Percentiles rank a stretch among this genome's conserved stretches.
These are phyloP conservation scores for Saccharomyces hybrid DNA, from an alignment of 1,139 yeast species.

Conservation along the genomic window DNA sequence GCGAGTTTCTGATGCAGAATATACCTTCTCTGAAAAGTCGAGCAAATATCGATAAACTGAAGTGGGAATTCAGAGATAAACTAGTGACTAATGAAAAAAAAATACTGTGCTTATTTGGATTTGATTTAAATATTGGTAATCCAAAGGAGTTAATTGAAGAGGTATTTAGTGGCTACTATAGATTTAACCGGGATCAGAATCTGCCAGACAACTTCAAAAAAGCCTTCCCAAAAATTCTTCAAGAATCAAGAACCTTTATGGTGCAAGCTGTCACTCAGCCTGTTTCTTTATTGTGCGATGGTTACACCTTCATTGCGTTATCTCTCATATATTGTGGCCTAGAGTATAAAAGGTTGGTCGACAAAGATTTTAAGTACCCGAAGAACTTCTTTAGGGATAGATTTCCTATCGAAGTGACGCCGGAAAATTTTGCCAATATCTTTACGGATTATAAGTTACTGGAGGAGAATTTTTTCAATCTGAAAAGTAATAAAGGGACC, in stretches of 20 bases:
- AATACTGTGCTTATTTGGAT: constrained; percentile 28
- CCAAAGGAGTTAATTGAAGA: constrained; percentile 32
- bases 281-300: constrained; percentile 30
- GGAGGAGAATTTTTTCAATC: constrained; percentile 31
- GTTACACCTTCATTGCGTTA: constrained; percentile 26
- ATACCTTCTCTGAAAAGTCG: constrained; percentile 21
- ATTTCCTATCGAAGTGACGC: constrained; percentile 20
- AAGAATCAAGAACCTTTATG: constrained; percentile 30
- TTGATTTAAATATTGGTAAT: constrained; percentile 30
- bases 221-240: constrained; percentile 28
- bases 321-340: constrained; percentile 29
- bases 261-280: constrained; percentile 34
- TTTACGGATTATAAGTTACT: constrained; percentile 27
- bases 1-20: constrained; percentile 27
- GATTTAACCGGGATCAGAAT: constrained; percentile 27
- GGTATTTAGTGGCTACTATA: constrained; percentile 29
- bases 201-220: constrained; percentile 24
- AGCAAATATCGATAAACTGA: constrained; percentile 29
- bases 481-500: constrained; percentile 31
- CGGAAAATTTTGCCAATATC: constrained; percentile 21
- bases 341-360: constrained; percentile 24
- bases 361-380: constrained; percentile 26
- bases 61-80: constrained; percentile 33
- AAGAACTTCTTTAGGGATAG: constrained; percentile 26
- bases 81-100: constrained; percentile 29